These are phyloP conservation scores for Nicotiana tabacum DNA, from an alignment of 257 asterid genomes.

Conservation along the genomic window DNA sequence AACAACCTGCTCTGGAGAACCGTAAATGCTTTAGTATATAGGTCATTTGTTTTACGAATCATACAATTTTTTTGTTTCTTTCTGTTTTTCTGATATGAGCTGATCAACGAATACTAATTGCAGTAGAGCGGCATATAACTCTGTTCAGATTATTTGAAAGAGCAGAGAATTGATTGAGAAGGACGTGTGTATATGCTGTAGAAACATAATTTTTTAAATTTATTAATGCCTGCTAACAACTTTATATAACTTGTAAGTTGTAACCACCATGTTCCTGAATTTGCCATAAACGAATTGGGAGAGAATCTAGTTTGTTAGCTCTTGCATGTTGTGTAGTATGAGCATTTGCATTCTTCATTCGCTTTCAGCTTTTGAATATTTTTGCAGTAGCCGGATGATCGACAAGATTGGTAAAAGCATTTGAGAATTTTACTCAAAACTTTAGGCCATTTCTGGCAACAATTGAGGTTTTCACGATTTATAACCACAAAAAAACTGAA, in stretches of 20 bases:
- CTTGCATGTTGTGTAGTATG: not conserved
- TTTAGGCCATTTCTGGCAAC: not conserved
- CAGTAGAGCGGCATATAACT: not conserved
- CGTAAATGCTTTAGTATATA: not conserved
- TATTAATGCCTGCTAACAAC: not conserved
- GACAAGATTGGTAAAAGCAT: too few relatives aligned
- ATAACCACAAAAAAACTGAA: not conserved
- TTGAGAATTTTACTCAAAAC: not conserved
- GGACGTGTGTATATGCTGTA: not conserved
- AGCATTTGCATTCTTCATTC: not conserved
- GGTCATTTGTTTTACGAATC: not conserved
- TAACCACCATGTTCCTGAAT: not conserved
- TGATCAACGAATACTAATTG: not conserved
- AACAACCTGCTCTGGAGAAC: conserved; percentile 4
- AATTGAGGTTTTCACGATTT: not conserved
- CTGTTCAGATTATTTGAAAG: conserved; percentile 1
- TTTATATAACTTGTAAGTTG: not conserved
- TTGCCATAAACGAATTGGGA: not conserved
- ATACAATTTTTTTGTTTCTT: not conserved
- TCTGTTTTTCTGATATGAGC: not conserved
- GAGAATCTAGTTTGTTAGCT: not conserved
- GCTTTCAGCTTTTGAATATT: too few relatives aligned
- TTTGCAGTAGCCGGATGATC: too few relatives aligned
- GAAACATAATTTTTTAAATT: not conserved
- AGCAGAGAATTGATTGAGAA: not conserved